Conservation (phyloP, 305 asterid species). For the Solanum hybrid region DNA sequence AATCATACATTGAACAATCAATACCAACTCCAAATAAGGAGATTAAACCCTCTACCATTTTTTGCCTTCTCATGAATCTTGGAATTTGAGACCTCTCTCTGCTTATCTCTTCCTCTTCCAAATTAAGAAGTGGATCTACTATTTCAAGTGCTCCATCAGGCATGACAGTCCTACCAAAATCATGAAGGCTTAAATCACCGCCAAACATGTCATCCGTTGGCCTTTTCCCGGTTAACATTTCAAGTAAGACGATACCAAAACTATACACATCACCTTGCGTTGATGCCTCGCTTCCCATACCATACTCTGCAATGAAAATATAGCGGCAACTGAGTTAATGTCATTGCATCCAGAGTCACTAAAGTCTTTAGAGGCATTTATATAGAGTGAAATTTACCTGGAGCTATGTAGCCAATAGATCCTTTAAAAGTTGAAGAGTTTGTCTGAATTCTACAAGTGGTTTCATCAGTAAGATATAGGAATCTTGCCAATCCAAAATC, state of each 20-base stretch:
- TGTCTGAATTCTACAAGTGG: not conserved
- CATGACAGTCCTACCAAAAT: not conserved
- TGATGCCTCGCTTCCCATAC: not conserved
- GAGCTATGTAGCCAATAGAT: not conserved
- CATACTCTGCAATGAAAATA: conserved; percentile 2
- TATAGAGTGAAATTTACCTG: not conserved
- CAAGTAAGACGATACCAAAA: not conserved
- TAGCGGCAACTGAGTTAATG: not conserved
- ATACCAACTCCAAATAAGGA: not conserved
- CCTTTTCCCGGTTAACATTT: not conserved
- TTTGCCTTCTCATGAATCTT: not conserved
- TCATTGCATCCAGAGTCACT: not conserved
- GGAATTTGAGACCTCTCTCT: not conserved
- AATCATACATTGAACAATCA: not conserved
- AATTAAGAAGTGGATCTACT: not conserved
- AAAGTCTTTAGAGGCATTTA: no score
- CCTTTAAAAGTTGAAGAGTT: not conserved
- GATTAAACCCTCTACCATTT: not conserved
- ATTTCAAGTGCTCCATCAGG: not conserved
- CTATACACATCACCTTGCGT: not conserved
- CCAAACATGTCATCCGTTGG: not conserved
- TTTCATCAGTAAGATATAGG: not conserved
- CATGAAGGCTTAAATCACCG: not conserved
- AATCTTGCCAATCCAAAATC: not conserved
- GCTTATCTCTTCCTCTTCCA: not conserved